Evolutionary conservation across 768 basidiomycete genomes (phyloP), one percentile per base, ranked within the genome.

Genomic region (Xerocomellus amylosporus): DNA sequence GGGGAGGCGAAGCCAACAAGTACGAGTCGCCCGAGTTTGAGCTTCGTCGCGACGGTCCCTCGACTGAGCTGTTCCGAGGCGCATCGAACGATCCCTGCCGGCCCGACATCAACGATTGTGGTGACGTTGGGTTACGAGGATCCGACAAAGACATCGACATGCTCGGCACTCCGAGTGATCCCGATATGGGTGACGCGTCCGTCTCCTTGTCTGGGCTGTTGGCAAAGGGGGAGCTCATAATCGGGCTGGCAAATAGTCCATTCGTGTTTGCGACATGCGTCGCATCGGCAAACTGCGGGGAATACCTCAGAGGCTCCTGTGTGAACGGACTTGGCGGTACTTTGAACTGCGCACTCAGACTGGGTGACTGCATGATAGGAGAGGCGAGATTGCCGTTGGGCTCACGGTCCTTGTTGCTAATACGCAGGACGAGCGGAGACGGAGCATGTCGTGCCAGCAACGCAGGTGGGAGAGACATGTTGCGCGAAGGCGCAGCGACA

Each of bases 1-100:
- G 71, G 1, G 75, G 70, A 1, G 79, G 77, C 3, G 80, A 78
- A 2, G 74, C 54, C 34, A 73, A 66, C 8, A 72, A 71, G 13
- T 70, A 72, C 1, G 73, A 72, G 13, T 71, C 70, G 40, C 56
- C 36, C 46, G 69, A 67, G 13, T 72, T 69, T 1, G 60, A 60
- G 45, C 67, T 69, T 28, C 39, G 46, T 20, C 64, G 65, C 10
- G 44, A 53, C 0, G 49, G 56, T 46, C 58, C 53, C 22, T 72
- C 67, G 33, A 44, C 12, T n/a, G 71, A 67, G 37, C 44, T 40
- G 12, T 49, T 56, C 15, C 62, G 46, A 33, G 58, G 59, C 13
- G 17, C 53, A 19, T 72, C 65, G 24, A 53, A 33, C 49, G 68
- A 66, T 14, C 19, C 55, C 9, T 62, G 58, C 6, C 54, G 47